Evolutionary conservation across 306 rosid genomes (phyloP), one percentile per base, ranked within the genome.

Genomic region (Quercus rubra): DNA sequence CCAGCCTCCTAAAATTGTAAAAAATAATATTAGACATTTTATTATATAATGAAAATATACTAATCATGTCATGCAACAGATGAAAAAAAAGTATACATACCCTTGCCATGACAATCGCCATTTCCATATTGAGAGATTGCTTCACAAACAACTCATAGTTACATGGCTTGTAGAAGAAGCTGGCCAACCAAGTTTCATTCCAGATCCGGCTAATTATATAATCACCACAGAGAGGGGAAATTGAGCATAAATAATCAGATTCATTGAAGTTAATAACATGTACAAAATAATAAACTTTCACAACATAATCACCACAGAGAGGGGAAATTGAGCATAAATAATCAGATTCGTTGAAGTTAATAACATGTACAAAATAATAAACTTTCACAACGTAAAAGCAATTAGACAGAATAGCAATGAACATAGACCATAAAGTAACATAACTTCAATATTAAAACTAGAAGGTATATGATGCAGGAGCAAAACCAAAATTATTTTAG

Each of bases 61-160:
- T 73, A 49, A 55, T 70, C 58, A 70, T 70, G 31, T 13, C 69
- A 62, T 74, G 68, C 55, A 81, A 61, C 15, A 56, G 73, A 74
- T 83, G 77, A 82, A 83, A 81, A 35, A 18, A 69, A 38, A 49
- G 15, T 77, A 30, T 5, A 15, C 90, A 68, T 91, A 95, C 99
- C 97, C 94, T 91, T 74, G 97, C 99, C 99, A 88, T 90, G 83
- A 88, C 96, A 86, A 93, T 95, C 33, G 97, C 99, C 98, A 93
- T 95, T 88, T 95, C 99, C 99, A 95, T 95, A 81, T 95, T 95
- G 59, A 95, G 87, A 63, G 98, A 89, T 78, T 93, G 98, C 90
- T 95, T 95, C 91, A 93, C 99, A 84, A 95, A 95, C 87, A 95
- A 88, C 87, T 95, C 99, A 78, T 95, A 83, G 82, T 95, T 95